Evolutionary conservation across 1,284 basidiomycete genomes (phyloP).

Genomic region (Puccinia coronata): DNA sequence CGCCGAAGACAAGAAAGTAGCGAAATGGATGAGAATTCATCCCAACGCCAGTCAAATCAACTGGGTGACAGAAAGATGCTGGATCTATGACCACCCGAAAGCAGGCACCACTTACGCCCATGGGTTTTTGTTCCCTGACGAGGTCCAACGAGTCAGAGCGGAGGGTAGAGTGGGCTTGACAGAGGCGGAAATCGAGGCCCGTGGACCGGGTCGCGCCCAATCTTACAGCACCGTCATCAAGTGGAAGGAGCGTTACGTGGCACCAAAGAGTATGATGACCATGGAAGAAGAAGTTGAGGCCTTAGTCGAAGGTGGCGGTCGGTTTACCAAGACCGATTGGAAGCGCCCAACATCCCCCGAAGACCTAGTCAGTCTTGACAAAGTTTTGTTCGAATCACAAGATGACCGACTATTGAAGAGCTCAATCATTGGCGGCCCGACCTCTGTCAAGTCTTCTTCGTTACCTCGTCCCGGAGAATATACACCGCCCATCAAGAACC

Average conservation of each 20-base stretch:
- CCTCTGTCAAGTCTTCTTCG: conserved; percentile 52
- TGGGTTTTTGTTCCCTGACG: conserved; percentile 94
- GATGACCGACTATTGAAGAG: conserved; percentile 57
- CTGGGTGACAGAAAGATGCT: conserved; percentile 90
- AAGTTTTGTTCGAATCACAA: conserved; percentile 57
- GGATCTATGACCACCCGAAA: conserved; percentile 97
- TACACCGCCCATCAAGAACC: conserved; percentile 61
- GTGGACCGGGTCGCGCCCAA: conserved; percentile 57
- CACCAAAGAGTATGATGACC: conserved; percentile 70
- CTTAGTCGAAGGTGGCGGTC: conserved; percentile 75
- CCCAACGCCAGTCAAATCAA: conserved; percentile 76
- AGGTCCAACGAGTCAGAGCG: conserved; percentile 69
- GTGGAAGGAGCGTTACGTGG: conserved; percentile 77
- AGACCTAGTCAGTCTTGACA: conserved; percentile 58
- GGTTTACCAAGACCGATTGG: conserved; percentile 63
- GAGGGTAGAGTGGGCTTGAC: conserved; percentile 59
- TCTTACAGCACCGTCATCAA: conserved; percentile 81
- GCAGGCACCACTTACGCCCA: conserved; percentile 86
- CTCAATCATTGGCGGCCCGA: conserved; percentile 19
- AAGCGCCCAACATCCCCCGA: conserved; percentile 46
- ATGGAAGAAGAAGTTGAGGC: conserved; percentile 80
- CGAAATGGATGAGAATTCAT: conserved; percentile 88
- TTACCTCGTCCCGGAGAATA: conserved; percentile 58
- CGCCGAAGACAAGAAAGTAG: conserved; percentile 89
- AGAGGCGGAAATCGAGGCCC: conserved; percentile 55